Base-by-base conservation (phyloP, 331 rosid genomes). In the Acacia concinna region DNA sequence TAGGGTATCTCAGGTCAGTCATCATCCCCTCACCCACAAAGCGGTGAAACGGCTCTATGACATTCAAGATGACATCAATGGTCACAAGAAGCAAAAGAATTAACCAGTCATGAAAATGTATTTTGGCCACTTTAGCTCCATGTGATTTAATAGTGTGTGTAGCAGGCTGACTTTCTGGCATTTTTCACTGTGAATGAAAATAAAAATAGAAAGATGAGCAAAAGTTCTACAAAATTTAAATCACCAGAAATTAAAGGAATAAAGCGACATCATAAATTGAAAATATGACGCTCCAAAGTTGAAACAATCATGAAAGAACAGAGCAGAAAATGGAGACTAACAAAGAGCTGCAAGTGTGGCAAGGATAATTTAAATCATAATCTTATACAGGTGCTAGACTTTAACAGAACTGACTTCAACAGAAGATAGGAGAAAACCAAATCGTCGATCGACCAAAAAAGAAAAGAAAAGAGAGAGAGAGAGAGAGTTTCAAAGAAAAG, bases 1-100 rank as follows among this genome's bases (percentile, higher is more conserved):
- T 28, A 0, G 98, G 98, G 86, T 87, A 95, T 63, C 78, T 86
- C 32, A 93, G 91, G 85, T 93, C 97, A 28, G 89, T 75, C 93
- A 95, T 34, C 99, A 90, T 91, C 27, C 68, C 96, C 63, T 85
- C 86, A 57, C 99, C 98, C 76, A 95, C 99, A 85, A 88, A 95
- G 60, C 94, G 97, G 71, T 93, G 91, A 85, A 93, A 93, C 11
- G 97, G 99, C 40, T 93, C 90, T 44, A 93, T 88, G 28, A 89
- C 6, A 46, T 91, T 90, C 87, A 95, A 82, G 79, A 77, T 81
- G 32, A 80, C 71, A 34, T 89, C 97, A 30, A 91, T 66, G 46
- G n/a, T 68, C 28, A 88, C 87, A 60, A 95, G 97, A 84, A 93
- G 87, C 47, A 85, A 34, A 51, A 95, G 90, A 75, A 91, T 88